phyloP scores from a whole-genome alignment of 257 asterid species.

The Gentiana straminea region DNA sequence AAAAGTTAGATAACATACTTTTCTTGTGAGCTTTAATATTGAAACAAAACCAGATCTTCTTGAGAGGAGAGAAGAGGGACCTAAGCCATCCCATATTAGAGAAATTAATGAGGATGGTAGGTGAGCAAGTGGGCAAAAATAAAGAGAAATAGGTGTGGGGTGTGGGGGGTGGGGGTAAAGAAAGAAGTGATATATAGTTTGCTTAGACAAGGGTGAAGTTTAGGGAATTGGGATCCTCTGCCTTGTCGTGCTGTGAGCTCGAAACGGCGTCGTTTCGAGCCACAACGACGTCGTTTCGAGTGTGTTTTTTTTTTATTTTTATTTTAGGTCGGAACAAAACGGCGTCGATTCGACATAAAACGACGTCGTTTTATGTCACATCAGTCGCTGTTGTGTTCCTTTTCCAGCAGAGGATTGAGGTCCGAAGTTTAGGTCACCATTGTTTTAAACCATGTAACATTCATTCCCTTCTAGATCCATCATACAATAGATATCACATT shows the following conservation, averaged over 20 bases:
- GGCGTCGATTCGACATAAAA: too few relatives aligned
- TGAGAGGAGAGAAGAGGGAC: constrained; percentile 85
- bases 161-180: constrained; percentile 15
- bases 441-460: constrained; percentile 15
- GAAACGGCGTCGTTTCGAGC: too few relatives aligned
- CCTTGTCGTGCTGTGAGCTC: too few relatives aligned
- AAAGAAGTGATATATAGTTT: constrained; percentile 22
- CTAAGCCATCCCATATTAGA: constrained; percentile 80
- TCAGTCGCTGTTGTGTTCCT: too few relatives aligned
- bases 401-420: too few relatives aligned
- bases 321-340: too few relatives aligned
- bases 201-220: constrained; percentile 90
- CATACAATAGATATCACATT: constrained; percentile 22
- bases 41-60: constrained; percentile 79
- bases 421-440: constrained; percentile 62
- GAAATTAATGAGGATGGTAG: constrained; percentile 30
- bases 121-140: constrained; percentile 19
- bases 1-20: constrained; percentile 32
- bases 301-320: too few relatives aligned
- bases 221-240: too few relatives aligned
- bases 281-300: too few relatives aligned
- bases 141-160: constrained; percentile 27
- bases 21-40: constrained; percentile 52
- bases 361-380: too few relatives aligned
- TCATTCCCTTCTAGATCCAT: constrained; percentile 36